Conservation (phyloP, 2,329 filamentous ascomycete species). For the Aspergillus sp. region DNA sequence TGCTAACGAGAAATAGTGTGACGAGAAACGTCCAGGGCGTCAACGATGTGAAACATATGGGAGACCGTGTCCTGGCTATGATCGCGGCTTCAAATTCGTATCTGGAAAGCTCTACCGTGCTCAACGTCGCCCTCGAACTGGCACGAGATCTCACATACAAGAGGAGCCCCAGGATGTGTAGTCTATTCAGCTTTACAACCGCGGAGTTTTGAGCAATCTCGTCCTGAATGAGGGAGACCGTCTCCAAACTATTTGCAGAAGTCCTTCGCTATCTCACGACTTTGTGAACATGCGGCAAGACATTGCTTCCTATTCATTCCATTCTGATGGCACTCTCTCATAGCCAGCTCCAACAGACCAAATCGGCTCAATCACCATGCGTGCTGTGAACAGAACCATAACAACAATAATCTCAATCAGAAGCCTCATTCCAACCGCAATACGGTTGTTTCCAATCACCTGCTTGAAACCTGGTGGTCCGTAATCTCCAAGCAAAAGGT, state of each 20-base stretch:
- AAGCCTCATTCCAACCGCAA: conserved; percentile 17
- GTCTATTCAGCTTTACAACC: conserved; percentile 18
- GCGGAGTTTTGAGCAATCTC: conserved; percentile 7
- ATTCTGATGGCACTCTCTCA: too few relatives aligned
- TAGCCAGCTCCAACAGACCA: neutral
- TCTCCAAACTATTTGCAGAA: neutral
- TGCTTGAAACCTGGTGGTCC: conserved; percentile 13
- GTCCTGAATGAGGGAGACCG: neutral
- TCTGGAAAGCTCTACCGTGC: conserved; percentile 23
- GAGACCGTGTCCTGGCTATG: conserved; percentile 28
- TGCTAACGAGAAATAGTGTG: conserved; percentile 21
- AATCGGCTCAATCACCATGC: conserved; percentile 17
- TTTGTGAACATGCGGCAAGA: too few relatives aligned
- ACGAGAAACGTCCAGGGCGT: conserved; percentile 26
- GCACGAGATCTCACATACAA: too few relatives aligned
- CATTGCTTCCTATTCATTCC: too few relatives aligned
- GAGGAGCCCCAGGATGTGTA: too few relatives aligned
- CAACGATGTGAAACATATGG: conserved; percentile 28
- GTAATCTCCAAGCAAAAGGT: conserved; percentile 16
- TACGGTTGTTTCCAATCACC: conserved; percentile 8
- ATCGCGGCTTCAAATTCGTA: conserved; percentile 28
- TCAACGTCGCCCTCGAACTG: conserved; percentile 5
- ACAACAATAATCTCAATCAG: conserved; percentile 21
- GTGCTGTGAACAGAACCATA: conserved; percentile 13
- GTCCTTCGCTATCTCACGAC: neutral